phyloP scores from a whole-genome alignment of 441 rosid genomes.

The Populus hybrid region DNA sequence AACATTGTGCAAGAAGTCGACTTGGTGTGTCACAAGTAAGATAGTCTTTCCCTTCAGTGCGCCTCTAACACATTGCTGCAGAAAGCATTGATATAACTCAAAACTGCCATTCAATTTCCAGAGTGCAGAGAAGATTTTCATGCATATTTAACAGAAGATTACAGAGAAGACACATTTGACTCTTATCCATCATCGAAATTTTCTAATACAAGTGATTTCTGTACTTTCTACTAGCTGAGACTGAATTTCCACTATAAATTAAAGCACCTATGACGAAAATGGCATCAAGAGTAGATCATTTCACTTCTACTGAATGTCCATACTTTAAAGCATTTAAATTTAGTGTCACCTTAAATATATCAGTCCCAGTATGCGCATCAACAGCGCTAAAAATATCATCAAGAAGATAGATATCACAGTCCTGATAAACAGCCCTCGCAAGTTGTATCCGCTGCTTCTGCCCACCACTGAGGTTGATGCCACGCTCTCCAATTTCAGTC shows the following conservation, averaged over 20 bases:
- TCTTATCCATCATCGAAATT: too few species aligned
- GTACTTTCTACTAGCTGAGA: not conserved
- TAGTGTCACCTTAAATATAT: constrained; percentile 68
- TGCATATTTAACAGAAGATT: not conserved
- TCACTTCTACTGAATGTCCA: not conserved
- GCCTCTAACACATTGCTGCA: constrained; percentile 84
- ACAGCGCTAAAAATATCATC: constrained; percentile 97
- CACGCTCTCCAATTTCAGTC: constrained; percentile 96
- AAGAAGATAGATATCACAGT: constrained; percentile 79
- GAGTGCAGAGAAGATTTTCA: not conserved
- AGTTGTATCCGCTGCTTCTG: constrained; percentile 95
- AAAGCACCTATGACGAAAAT: not conserved
- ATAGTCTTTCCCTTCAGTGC: constrained; percentile 77
- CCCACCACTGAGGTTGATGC: constrained; percentile 94
- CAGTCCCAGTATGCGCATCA: constrained; percentile 96
- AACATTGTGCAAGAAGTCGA: constrained; percentile 85
- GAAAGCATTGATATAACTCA: constrained; percentile 13
- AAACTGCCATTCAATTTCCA: not conserved
- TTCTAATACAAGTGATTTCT: not conserved
- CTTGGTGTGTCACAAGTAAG: constrained; percentile 91
- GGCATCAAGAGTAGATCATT: not conserved
- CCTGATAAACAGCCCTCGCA: constrained; percentile 94
- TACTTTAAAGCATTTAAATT: not conserved
- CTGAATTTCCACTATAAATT: not conserved
- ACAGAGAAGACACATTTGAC: not conserved